Evolutionary conservation across 2,329 filamentous ascomycete genomes (phyloP).

Genomic region (Fusarium nematophilum): DNA sequence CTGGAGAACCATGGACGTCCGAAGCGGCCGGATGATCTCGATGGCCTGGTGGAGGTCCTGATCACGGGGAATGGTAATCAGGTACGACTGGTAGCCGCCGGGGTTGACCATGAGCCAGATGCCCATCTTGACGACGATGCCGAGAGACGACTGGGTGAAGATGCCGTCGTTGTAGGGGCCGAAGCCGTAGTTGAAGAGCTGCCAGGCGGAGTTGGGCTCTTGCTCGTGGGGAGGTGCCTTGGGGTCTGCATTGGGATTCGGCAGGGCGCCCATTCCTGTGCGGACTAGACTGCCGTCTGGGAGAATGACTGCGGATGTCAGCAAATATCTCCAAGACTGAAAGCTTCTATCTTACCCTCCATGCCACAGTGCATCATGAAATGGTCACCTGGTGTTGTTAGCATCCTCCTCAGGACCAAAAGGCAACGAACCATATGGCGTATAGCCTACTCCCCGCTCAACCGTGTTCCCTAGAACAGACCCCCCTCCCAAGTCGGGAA

Average conservation of each 20-base stretch:
- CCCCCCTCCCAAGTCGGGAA: conserved; percentile 31
- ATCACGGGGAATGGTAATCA: conserved; percentile 35
- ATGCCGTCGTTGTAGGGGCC: conserved; percentile 32
- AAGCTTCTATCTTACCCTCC: conserved; percentile 19
- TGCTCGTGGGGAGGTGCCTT: conserved; percentile 27
- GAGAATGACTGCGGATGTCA: conserved; percentile 8
- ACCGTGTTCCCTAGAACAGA: conserved; percentile 31
- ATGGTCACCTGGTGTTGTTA: conserved; percentile 12
- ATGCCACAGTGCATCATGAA: conserved; percentile 36
- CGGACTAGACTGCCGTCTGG: conserved; percentile 26
- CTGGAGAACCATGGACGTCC: conserved; percentile 35
- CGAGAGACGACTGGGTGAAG: conserved; percentile 28
- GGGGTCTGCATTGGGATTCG: conserved; percentile 25
- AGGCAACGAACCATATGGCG: conserved; percentile 23
- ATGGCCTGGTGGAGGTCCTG: conserved; percentile 36
- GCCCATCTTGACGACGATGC: conserved; percentile 35
- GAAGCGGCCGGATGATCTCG: conserved; percentile 35
- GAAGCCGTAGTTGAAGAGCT: conserved; percentile 33
- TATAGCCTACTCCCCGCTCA: conserved; percentile 34
- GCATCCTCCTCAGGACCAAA: accelerated
- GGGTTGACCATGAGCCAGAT: conserved; percentile 35
- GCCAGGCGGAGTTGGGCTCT: conserved; percentile 30
- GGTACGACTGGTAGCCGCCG: conserved; percentile 27
- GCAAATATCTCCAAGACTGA: neutral
- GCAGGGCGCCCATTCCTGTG: conserved; percentile 34